Percentiles rank a stretch among this genome's conserved stretches.
Conservation (phyloP, 495 filamentous ascomycete genomes). For the Neurospora hispaniola region DNA sequence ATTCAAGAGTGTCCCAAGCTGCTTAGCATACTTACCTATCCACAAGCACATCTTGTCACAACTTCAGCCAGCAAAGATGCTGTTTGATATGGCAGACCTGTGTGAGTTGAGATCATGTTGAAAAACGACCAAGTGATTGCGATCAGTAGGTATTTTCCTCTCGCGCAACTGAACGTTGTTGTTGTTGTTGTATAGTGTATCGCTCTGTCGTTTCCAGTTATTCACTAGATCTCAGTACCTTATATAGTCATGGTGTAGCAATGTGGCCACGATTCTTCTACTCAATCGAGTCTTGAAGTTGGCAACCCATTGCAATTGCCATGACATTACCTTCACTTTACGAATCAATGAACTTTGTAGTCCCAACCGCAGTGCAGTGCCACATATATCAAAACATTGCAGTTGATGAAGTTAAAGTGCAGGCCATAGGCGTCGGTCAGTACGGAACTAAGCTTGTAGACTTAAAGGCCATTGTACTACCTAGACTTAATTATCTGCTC, state of each 20-base stretch:
- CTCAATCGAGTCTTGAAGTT: background rate
- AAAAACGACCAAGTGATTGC: background rate
- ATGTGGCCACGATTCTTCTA: background rate
- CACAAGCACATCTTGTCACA: background rate
- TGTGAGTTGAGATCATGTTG: background rate
- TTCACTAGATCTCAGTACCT: background rate
- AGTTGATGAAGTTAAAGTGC: background rate
- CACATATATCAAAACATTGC: background rate
- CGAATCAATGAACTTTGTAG: background rate
- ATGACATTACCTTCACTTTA: background rate
- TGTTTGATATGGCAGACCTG: background rate
- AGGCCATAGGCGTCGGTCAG: background rate
- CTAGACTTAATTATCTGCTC: background rate
- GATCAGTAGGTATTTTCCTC: background rate
- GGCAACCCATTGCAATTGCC: background rate
- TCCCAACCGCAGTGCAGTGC: background rate
- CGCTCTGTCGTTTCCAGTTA: background rate
- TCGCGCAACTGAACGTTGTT: background rate
- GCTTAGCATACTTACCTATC: background rate
- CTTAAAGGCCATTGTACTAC: background rate
- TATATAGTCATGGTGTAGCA: background rate
- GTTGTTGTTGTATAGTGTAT: background rate
- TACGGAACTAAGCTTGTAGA: background rate
- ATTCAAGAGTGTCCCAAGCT: background rate
- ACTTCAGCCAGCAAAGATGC: background rate